These are phyloP conservation scores for Trichoderma polysporum DNA, from an alignment of 2,329 filamentous ascomycete species.

Conservation along the genomic window DNA sequence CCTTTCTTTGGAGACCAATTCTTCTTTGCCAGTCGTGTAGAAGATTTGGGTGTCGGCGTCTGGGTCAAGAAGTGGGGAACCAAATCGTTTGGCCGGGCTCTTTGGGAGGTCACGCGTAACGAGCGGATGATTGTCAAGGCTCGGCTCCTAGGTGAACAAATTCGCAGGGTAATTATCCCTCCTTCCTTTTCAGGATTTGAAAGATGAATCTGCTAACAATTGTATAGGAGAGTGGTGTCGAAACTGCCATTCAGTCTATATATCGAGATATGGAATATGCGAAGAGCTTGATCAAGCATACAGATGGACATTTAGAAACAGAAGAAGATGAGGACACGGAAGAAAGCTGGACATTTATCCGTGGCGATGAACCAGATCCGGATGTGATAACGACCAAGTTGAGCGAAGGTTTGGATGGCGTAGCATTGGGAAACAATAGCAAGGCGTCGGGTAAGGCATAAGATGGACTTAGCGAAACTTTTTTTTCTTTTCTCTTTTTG, in stretches of 20 bases:
- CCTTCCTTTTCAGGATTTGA: background rate
- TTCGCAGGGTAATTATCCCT: constrained; percentile 67
- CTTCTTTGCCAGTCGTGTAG: constrained; percentile 88
- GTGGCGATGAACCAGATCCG: constrained; percentile 50
- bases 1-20: constrained; percentile 98
- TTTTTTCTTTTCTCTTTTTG: background rate
- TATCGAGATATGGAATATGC: constrained; percentile 96
- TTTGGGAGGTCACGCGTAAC: constrained; percentile 90
- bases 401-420: constrained; percentile 35
- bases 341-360: constrained; percentile 91
- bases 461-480: background rate
- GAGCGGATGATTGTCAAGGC: constrained; percentile 91
- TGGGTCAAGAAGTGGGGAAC: constrained; percentile 86
- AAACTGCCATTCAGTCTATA: constrained; percentile 83
- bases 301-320: constrained; percentile 40
- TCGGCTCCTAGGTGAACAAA: constrained; percentile 76
- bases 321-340: constrained; percentile 61
- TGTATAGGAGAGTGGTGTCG: constrained; percentile 80
- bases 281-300: constrained; percentile 72
- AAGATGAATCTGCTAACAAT: constrained; percentile 29
- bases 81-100: constrained; percentile 76
- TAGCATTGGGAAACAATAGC: constrained; percentile 28
- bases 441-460: constrained; percentile 22
- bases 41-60: constrained; percentile 90
- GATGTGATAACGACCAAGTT: constrained; percentile 44